phyloP scores from a whole-genome alignment of 164 flowering plant genomes.

The Magnolia changhungtana region DNA sequence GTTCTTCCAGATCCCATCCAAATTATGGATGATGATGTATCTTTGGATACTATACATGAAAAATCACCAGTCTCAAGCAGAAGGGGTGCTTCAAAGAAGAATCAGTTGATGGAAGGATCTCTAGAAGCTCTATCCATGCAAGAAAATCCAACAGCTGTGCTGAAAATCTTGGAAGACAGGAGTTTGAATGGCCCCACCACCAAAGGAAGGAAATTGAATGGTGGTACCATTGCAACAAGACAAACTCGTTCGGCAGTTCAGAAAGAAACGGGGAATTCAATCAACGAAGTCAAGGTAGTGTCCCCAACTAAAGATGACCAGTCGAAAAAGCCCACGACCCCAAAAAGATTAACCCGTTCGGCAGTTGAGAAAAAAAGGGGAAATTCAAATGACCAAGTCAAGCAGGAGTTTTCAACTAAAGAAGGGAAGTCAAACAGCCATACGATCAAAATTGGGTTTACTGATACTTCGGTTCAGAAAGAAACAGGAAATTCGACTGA shows the following conservation, averaged over 20 bases:
- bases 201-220: neutral
- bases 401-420: neutral
- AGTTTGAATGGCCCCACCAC: neutral
- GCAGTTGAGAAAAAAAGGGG: neutral
- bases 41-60: neutral
- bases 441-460: neutral
- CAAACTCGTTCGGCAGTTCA: neutral
- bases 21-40: neutral
- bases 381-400: neutral
- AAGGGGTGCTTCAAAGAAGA: conserved; percentile 10
- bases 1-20: conserved; percentile 5
- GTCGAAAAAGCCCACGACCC: neutral
- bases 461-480: neutral
- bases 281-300: neutral
- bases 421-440: neutral
- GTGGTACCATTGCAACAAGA: neutral
- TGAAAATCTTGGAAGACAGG: conserved; percentile 1
- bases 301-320: neutral
- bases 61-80: conserved; percentile 3
- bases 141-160: conserved; percentile 9
- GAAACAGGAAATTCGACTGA: neutral
- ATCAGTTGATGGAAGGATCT: conserved; percentile 8
- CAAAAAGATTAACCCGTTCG: neutral
- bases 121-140: conserved; percentile 2
- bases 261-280: conserved; percentile 1